Percentiles rank a stretch among this genome's conserved stretches.
Evolutionary conservation across 148 eudicot genomes (phyloP).

Genomic region (Cornus suecica): DNA sequence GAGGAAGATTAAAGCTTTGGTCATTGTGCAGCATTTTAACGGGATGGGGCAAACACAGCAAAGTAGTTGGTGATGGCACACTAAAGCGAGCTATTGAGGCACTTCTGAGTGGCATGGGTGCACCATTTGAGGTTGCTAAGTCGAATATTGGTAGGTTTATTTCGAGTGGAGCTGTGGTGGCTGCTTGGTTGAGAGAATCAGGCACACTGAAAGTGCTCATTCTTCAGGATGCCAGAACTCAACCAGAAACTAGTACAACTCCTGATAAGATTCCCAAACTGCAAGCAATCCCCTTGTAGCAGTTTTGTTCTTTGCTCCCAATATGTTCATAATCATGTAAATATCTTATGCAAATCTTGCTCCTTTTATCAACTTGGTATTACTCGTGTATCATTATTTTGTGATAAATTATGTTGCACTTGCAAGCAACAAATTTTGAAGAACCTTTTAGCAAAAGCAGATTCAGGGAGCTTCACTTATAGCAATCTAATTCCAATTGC

Average conservation of each 20-base stretch:
- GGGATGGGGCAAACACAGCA: constrained; percentile 99
- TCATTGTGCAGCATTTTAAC: constrained; percentile 70
- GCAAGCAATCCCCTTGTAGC: constrained; percentile 41
- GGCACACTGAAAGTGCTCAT: constrained; percentile 63
- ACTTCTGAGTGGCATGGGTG: constrained; percentile 64
- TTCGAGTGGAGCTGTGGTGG: constrained; percentile 70
- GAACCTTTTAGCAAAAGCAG: not conserved
- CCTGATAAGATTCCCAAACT: constrained; percentile 34
- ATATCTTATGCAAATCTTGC: no score
- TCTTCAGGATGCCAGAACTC: constrained; percentile 65
- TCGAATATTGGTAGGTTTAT: constrained; percentile 82
- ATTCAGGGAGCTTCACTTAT: no score
- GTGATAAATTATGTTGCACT: not conserved
- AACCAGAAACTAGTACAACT: constrained; percentile 17
- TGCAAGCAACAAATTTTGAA: no score
- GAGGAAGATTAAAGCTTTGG: not conserved
- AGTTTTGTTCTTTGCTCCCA: not conserved
- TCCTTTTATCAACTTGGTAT: no score
- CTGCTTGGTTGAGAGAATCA: constrained; percentile 80
- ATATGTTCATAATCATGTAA: not conserved
- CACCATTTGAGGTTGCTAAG: constrained; percentile 74
- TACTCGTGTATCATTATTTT: no score
- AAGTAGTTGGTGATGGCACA: constrained; percentile 81
- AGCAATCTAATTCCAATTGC: no score
- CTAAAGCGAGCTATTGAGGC: constrained; percentile 78